Evolutionary conservation across 2,329 filamentous ascomycete species (phyloP).

Genomic region (Colletotrichum karsti): DNA sequence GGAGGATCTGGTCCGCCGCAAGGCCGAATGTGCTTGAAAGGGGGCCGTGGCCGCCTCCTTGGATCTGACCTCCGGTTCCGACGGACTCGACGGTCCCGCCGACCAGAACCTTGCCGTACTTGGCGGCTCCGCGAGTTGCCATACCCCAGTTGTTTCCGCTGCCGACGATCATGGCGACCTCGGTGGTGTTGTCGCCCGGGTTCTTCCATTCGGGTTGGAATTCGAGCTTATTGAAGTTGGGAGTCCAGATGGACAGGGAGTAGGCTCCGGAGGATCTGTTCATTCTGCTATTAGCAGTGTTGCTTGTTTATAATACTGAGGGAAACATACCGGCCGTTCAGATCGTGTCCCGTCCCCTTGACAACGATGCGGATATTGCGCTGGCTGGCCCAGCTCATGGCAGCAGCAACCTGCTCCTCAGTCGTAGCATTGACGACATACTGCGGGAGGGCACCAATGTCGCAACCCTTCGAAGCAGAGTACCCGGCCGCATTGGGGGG

Average conservation of each 20-base stretch:
- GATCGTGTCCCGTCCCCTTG: constrained; percentile 63
- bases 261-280: constrained; percentile 25
- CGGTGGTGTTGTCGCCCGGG: constrained; percentile 10
- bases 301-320: too few relatives aligned
- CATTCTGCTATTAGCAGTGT: not conserved
- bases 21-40: constrained; percentile 51
- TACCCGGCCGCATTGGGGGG: not conserved
- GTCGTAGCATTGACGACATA: constrained; percentile 45
- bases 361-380: constrained; percentile 58
- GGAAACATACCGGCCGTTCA: constrained; percentile 61
- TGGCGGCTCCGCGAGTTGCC: constrained; percentile 52
- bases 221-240: constrained; percentile 21
- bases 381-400: constrained; percentile 28
- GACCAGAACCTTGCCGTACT: constrained; percentile 46
- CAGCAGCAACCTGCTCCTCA: constrained; percentile 37
- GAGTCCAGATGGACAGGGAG: constrained; percentile 33
- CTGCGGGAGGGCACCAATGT: constrained; percentile 38
- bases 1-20: constrained; percentile 56
- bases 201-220: constrained; percentile 5
- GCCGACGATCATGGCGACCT: constrained; percentile 3
- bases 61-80: constrained; percentile 67
- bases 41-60: constrained; percentile 65
- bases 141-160: constrained; percentile 35
- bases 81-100: constrained; percentile 66
- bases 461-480: constrained; percentile 36